A percentile compares a stretch with the other conserved stretches of the same genome.
Evolutionary conservation across 768 basidiomycete species (phyloP).

Genomic region (Lentinula detonsa): DNA sequence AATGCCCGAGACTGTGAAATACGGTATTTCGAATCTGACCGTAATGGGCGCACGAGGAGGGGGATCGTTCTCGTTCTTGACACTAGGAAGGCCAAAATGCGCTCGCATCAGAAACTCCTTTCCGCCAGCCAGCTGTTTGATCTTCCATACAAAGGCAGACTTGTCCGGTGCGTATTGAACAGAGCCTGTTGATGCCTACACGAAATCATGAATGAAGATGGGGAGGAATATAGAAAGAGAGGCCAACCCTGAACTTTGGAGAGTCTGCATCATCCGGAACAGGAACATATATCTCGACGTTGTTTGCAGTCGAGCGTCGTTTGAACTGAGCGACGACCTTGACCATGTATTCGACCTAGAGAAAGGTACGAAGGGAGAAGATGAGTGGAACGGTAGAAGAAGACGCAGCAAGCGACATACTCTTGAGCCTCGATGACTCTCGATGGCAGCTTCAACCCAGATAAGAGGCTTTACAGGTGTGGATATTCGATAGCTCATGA

Average conservation of each 20-base stretch:
- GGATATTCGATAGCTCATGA: conserved; percentile 92
- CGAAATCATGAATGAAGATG: neutral
- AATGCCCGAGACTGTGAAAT: conserved; percentile 96
- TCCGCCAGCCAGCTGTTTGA: conserved; percentile 94
- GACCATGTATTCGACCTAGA: conserved; percentile 91
- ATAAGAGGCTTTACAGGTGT: conserved; percentile 96
- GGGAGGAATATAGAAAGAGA: neutral
- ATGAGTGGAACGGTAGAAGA: neutral
- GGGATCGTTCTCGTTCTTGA: conserved; percentile 73
- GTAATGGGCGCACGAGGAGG: conserved; percentile 86
- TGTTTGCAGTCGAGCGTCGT: conserved; percentile 92
- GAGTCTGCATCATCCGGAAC: conserved; percentile 98
- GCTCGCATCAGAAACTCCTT: conserved; percentile 98
- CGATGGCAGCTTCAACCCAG: conserved; percentile 96
- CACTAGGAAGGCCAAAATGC: conserved; percentile 94
- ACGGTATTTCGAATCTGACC: conserved; percentile 97
- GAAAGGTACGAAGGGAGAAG: conserved; percentile 16
- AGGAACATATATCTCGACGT: conserved; percentile 98
- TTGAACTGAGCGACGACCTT: conserved; percentile 98
- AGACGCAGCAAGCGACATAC: neutral
- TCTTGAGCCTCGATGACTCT: conserved; percentile 74
- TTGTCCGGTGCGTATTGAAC: conserved; percentile 98
- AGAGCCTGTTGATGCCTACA: conserved; percentile 86
- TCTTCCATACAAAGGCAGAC: conserved; percentile 98
- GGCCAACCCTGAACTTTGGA: conserved; percentile 87